Percentiles rank a stretch among this genome's conserved stretches.
phyloP scores from a whole-genome alignment of 2,329 filamentous ascomycete genomes.

The Xylaria arbuscula region DNA sequence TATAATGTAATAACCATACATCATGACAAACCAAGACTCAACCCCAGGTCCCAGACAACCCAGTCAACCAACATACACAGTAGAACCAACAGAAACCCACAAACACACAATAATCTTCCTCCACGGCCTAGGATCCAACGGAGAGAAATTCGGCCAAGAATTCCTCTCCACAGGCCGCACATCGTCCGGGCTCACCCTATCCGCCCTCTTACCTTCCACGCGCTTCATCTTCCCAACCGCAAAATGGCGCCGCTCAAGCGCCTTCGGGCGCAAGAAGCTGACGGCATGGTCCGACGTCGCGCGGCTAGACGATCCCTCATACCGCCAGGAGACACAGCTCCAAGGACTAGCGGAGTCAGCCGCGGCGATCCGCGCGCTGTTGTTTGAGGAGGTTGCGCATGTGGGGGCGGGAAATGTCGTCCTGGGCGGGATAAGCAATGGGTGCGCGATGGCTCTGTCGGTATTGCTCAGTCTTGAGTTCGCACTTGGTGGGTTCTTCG shows the following conservation, averaged over 20 bases:
- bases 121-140: conserved; percentile 41
- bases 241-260: conserved; percentile 55
- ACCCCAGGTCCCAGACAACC: not conserved
- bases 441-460: conserved; percentile 60
- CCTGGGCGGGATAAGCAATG: conserved; percentile 65
- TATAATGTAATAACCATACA: too few species aligned
- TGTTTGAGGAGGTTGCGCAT: conserved; percentile 49
- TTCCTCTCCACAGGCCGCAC: conserved; percentile 48
- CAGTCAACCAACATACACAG: conserved; percentile 35
- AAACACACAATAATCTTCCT: conserved; percentile 40
- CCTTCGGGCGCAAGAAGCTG: conserved; percentile 56
- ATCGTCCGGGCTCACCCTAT: conserved; percentile 43
- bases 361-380: conserved; percentile 50
- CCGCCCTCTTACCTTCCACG: conserved; percentile 53
- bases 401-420: conserved; percentile 55
- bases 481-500: conserved; percentile 57
- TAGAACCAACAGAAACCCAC: conserved; percentile 40
- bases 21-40: too few species aligned
- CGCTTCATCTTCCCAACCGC: conserved; percentile 66
- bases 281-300: conserved; percentile 65
- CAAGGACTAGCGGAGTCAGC: conserved; percentile 58
- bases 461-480: conserved; percentile 55
- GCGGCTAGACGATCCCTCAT: conserved; percentile 53
- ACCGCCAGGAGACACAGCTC: conserved; percentile 57
- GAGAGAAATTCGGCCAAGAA: conserved; percentile 49